Conservation (phyloP, 1,284 basidiomycete species). For the Irpex sp. region DNA sequence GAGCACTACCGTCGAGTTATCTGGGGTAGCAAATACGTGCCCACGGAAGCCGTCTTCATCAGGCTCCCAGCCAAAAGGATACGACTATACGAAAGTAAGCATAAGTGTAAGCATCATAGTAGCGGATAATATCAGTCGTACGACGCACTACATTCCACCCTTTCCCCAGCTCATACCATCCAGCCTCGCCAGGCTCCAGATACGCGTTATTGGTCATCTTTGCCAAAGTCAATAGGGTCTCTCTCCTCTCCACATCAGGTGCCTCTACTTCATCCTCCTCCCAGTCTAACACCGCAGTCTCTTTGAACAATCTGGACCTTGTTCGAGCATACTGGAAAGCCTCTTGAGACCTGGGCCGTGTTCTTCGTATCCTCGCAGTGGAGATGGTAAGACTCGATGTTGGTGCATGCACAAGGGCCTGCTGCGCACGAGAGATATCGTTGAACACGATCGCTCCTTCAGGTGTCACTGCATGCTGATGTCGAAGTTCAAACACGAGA, state of each 20-base stretch:
- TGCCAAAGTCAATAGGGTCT: conserved; percentile 79
- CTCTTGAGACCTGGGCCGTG: conserved; percentile 48
- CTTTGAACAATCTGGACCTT: conserved; percentile 45
- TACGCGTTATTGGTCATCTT: conserved; percentile 96
- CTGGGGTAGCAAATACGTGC: conserved; percentile 82
- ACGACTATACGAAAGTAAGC: conserved; percentile 40
- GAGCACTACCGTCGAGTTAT: conserved; percentile 85
- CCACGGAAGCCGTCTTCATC: conserved; percentile 88
- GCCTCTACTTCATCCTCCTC: conserved; percentile 52
- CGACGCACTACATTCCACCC: conserved; percentile 60
- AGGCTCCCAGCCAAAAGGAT: conserved; percentile 92
- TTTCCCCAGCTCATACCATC: conserved; percentile 76
- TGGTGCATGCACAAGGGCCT: not conserved
- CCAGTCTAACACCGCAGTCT: conserved; percentile 40
- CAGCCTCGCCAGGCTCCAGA: conserved; percentile 43
- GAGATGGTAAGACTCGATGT: conserved; percentile 13
- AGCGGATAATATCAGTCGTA: not conserved
- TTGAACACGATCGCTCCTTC: conserved; percentile 58
- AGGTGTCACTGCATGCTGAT: conserved; percentile 58
- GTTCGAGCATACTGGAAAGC: conserved; percentile 46
- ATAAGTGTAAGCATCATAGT: no score
- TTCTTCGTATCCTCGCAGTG: conserved; percentile 32
- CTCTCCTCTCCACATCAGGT: conserved; percentile 75
- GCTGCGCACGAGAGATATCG: conserved; percentile 38
- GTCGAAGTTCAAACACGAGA: conserved; percentile 60